Percentiles rank a stretch among this genome's conserved stretches.
Conservation (phyloP, 441 rosid genomes). For the Populus trichocarpa region DNA sequence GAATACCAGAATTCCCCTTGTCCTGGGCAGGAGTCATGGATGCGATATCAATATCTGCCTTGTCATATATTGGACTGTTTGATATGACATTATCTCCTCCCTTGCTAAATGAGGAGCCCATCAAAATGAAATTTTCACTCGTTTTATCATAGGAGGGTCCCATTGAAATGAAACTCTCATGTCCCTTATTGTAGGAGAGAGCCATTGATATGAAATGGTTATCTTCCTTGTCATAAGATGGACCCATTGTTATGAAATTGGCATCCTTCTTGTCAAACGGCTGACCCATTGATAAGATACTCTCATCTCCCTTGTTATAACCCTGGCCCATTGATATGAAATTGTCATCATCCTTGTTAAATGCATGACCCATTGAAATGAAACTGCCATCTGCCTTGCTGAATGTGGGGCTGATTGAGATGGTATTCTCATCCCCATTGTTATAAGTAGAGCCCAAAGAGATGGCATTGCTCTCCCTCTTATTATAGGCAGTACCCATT, state of each 20-base stretch:
- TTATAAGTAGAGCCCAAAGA: constrained; percentile 35
- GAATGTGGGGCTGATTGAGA: constrained; percentile 5
- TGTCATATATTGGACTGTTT: constrained; percentile 26
- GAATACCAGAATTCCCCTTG: constrained; percentile 26
- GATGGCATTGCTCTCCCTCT: constrained; percentile 28
- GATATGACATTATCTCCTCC: constrained; percentile 33
- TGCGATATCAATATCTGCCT: constrained; percentile 28
- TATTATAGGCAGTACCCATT: constrained; percentile 33
- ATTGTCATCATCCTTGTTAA: constrained; percentile 37
- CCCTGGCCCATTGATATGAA: constrained; percentile 45
- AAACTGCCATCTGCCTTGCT: constrained; percentile 24
- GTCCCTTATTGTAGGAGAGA: constrained; percentile 44
- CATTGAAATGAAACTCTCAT: constrained; percentile 36
- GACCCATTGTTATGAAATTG: constrained; percentile 36
- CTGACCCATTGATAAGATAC: constrained; percentile 36
- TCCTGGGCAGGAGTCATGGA: constrained; percentile 26
- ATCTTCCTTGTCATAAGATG: constrained; percentile 37
- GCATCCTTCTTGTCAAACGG: constrained; percentile 37
- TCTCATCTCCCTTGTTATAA: constrained; percentile 41
- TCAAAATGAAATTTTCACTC: constrained; percentile 37
- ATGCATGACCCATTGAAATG: constrained; percentile 31
- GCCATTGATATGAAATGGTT: constrained; percentile 37
- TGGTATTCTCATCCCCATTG: constrained; percentile 35
- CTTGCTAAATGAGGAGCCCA: constrained; percentile 33
- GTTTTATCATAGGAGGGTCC: constrained; percentile 31